Base-by-base conservation (phyloP, 106 monocot species). In the Iris macrosiphon region DNA sequence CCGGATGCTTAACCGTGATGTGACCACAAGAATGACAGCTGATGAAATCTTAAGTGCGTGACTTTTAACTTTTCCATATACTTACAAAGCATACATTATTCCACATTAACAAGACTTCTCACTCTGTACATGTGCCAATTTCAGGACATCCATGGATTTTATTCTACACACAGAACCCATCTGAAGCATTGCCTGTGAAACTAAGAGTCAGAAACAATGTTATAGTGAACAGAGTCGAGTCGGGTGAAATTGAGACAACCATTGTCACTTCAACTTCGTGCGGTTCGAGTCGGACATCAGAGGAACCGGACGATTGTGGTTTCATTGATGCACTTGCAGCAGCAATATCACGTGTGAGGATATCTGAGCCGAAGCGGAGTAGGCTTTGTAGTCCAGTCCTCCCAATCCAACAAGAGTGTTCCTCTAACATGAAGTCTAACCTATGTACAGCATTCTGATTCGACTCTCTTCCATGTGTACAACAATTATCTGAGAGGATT, bases 301-400 rank as follows among this genome's bases (percentile, higher is more conserved):
- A 40, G 0, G 72, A 69, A 9, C 79, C 76, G 33, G 53, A 57
- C 10, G 82, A 74, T 18, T 74, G 66, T 12, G 35, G 39, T 25
- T 64, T 82, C 6, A 77, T 83, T 21, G 83, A 92, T 69, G 79
- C 67, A 20, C 73, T 92, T 31, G 62, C 87, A 14, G 79, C 70
- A 32, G 87, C 83, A 2, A 79, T 92, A 39, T 76, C 81, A 17
- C 74, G 79, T 29, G 77, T 92, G 18, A 76, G 65, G 65, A 92
- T 92, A 68, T 92, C 92, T 2, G 92, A 92, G 60, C 79, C 87
- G 1, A 92, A 92, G 60, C 47, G 87, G 61, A 92, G 66, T 40
- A 68, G 87, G 64, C 48, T 87, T 18, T 83, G 82, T 38, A 70
- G 63, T 12, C 66, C 86, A 18, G 74, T 64, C 12, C 45, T 50